Evolutionary conservation across 2,329 filamentous ascomycete genomes (phyloP).

Genomic region (Cercospora zeina): DNA sequence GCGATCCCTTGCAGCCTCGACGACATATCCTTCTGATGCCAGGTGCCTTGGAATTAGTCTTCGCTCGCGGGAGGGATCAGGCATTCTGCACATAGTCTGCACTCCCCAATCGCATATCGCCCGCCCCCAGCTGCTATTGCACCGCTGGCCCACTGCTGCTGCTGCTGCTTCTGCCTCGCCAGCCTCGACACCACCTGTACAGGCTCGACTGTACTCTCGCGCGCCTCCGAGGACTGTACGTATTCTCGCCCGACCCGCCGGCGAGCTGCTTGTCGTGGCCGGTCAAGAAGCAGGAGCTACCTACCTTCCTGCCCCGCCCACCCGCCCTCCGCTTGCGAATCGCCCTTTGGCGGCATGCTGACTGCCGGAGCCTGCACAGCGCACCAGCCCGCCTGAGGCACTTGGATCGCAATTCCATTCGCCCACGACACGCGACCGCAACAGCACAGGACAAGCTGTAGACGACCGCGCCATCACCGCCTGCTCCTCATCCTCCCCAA

Average conservation of each 20-base stretch:
- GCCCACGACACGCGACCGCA: slow-evolving; percentile 12
- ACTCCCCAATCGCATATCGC: slow-evolving; percentile 29
- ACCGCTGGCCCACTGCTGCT: slow-evolving; percentile 7
- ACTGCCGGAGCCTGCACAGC: slow-evolving; percentile 11
- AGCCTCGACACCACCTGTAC: slow-evolving; percentile 9
- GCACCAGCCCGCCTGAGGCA: slow-evolving; percentile 8
- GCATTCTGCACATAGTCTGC: slow-evolving; percentile 33
- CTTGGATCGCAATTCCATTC: slow-evolving; percentile 14
- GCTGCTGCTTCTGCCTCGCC: not conserved
- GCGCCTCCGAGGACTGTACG: slow-evolving; percentile 1
- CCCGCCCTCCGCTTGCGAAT: slow-evolving; percentile 5
- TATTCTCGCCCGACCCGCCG: not conserved
- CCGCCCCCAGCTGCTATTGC: slow-evolving; percentile 23
- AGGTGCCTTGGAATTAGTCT: slow-evolving; percentile 27
- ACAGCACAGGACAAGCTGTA: slow-evolving; percentile 8
- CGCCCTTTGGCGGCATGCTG: slow-evolving; percentile 11
- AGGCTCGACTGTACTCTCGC: slow-evolving; percentile 5
- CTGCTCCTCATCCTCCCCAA: not conserved
- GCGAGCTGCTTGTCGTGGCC: not conserved
- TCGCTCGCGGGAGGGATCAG: slow-evolving; percentile 30
- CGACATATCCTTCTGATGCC: slow-evolving; percentile 16
- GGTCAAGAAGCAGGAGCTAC: not conserved
- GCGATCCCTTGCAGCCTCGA: slow-evolving; percentile 22
- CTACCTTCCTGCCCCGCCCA: not conserved
- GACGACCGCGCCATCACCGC: not conserved